Evolutionary conservation across 2,329 filamentous ascomycete species (phyloP), one percentile per base, ranked within the genome.

Genomic region (Lasiodiplodia hormozganensis): DNA sequence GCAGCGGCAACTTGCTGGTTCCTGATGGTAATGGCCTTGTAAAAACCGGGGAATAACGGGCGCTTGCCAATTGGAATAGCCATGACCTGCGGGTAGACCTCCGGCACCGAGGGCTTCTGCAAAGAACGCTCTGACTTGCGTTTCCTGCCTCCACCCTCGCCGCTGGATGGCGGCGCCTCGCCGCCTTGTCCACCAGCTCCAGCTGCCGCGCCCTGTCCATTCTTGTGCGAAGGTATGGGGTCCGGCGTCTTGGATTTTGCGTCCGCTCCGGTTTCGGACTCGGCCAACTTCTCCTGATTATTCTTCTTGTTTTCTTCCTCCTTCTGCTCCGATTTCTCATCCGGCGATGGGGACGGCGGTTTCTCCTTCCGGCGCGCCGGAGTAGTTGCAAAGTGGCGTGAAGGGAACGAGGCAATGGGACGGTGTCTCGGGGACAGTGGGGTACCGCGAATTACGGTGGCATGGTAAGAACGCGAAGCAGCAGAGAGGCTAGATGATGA

Each of bases 11-110:
- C 96, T 74, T 96, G 92, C 21, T 92, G 92, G 76, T 99, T 94
- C 77, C 93, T 91, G 73, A 99, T 97, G 3, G 95, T 99, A 73
- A 99, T 96, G 11, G 96, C 95, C 82, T 99, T 99, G 84, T 99
- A 99, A 81, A 98, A 99, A 1, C 96, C 96, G 1, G 96, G 96
- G 81, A 98, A 99, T 14, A 99, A 84, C 12, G 96, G 96, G 65
- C 96, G 88, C 79, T 96, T 94, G 34, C 93, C 92, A 75, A 99
- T 97, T 8, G 96, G 96, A 68, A 99, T 97, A 2, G 95, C 95
- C 87, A 99, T 93, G 67, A 99, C 94, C 78, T 98, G 96, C 3
- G 96, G 96, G 78, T 99, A 99, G 53, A 97, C 90, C 70, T 99
- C 96, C 16, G 96, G 96, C 16, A 98, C 91, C 2, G 91, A 88